These are phyloP conservation scores for Fusarium temperatum DNA, from an alignment of 2,329 filamentous ascomycete species.

Conservation along the genomic window DNA sequence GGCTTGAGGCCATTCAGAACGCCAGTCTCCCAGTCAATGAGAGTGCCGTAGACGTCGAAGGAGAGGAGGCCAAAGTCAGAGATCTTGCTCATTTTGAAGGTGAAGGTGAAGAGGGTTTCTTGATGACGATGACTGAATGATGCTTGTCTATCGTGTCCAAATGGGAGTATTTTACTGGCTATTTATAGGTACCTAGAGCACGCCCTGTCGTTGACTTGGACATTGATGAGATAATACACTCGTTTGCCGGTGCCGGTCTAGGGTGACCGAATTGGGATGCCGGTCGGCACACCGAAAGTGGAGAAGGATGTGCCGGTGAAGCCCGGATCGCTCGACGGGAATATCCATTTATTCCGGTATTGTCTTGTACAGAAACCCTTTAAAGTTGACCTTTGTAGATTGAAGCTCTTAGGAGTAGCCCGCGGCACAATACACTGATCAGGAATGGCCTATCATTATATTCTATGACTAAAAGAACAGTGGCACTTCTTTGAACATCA, in stretches of 20 bases:
- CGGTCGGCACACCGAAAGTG: slow-evolving; percentile 23
- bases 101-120: not conserved
- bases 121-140: not conserved
- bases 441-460: not conserved
- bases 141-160: not conserved
- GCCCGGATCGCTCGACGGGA: not conserved
- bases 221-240: not conserved
- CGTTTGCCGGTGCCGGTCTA: slow-evolving; percentile 12
- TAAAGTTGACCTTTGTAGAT: not conserved
- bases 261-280: slow-evolving; percentile 12
- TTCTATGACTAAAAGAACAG: not conserved
- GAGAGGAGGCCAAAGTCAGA: slow-evolving; percentile 59
- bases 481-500: not conserved
- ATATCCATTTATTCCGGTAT: not conserved
- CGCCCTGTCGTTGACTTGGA: slow-evolving; percentile 27
- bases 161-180: not conserved
- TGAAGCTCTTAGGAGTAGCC: not conserved
- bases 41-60: slow-evolving; percentile 84
- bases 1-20: slow-evolving; percentile 64
- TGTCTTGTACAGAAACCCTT: not conserved
- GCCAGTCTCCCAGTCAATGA: slow-evolving; percentile 81
- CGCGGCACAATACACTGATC: not conserved
- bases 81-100: slow-evolving; percentile 27
- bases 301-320: slow-evolving; percentile 1
- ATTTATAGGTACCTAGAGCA: slow-evolving; percentile 1